A percentile compares a stretch with the other conserved stretches of the same genome.
phyloP scores from a whole-genome alignment of 352 stramenopile genomes.

The Aphanomyces invadans region DNA sequence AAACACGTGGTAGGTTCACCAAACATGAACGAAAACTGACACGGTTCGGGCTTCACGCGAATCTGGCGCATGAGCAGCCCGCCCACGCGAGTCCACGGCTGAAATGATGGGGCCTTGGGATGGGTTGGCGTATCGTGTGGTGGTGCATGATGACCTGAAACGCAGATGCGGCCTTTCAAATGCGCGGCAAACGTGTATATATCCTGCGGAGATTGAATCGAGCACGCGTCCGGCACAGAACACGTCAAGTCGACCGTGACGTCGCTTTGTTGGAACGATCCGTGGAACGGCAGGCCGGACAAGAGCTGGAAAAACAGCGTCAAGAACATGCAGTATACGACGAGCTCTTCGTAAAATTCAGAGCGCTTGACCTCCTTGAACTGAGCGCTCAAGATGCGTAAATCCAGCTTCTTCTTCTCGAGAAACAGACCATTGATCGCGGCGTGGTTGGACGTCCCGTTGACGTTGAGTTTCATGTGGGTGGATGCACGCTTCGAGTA shows the following conservation, averaged over 20 bases:
- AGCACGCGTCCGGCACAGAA: constrained; percentile 67
- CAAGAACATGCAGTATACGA: constrained; percentile 79
- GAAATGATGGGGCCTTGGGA: constrained; percentile 6
- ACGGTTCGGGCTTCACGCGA: constrained; percentile 66
- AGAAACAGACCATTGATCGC: constrained; percentile 77
- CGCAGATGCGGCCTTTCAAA: constrained; percentile 48
- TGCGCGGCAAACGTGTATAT: constrained; percentile 69
- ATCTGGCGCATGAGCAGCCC: constrained; percentile 77
- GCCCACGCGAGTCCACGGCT: constrained; percentile 64
- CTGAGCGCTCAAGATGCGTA: constrained; percentile 60
- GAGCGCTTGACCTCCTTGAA: constrained; percentile 84
- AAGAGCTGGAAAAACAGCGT: constrained; percentile 70
- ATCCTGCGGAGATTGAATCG: constrained; percentile 64
- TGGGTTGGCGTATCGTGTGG: too few species aligned
- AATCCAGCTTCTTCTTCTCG: constrained; percentile 85
- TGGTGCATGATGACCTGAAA: too few species aligned
- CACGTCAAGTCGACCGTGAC: constrained; percentile 71
- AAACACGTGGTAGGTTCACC: constrained; percentile 40
- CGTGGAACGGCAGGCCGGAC: constrained; percentile 66
- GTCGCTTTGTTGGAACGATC: constrained; percentile 80
- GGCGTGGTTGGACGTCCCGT: background rate
- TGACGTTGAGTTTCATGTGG: constrained; percentile 61
- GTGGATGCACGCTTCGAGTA: constrained; percentile 54
- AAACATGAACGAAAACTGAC: constrained; percentile 33
- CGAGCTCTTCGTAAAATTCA: constrained; percentile 83